Evolutionary conservation across 805 yeast genomes (phyloP).

Genomic region (Pichia californica): DNA sequence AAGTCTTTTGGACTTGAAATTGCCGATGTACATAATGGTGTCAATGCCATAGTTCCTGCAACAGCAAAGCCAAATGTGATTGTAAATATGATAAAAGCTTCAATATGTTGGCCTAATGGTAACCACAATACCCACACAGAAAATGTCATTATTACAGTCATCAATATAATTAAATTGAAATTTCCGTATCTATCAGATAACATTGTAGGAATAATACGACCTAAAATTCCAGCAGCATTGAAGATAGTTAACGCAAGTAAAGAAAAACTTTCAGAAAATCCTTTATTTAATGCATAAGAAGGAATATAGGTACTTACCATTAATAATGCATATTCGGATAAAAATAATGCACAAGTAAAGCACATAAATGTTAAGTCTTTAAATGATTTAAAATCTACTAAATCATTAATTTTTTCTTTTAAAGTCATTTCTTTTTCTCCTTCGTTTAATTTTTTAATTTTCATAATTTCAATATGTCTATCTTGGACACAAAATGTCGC

Average conservation of each 20-base stretch:
- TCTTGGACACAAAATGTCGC: constrained; percentile 31
- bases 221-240: constrained; percentile 39
- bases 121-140: constrained; percentile 51
- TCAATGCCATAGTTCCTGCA: constrained; percentile 56
- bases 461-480: constrained; percentile 20
- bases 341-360: constrained; percentile 36
- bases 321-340: constrained; percentile 48
- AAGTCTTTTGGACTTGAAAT: constrained; percentile 59
- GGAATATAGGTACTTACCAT: constrained; percentile 49
- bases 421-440: background rate
- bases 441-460: constrained; percentile 11
- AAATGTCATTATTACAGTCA: constrained; percentile 36
- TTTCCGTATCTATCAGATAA: constrained; percentile 40
- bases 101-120: constrained; percentile 47
- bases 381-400: constrained; percentile 35
- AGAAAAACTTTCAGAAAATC: constrained; percentile 36
- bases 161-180: constrained; percentile 35
- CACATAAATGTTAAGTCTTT: constrained; percentile 37
- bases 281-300: constrained; percentile 48
- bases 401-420: constrained; percentile 17
- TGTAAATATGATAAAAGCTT: constrained; percentile 45
- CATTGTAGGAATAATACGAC: constrained; percentile 40
- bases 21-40: constrained; percentile 65
- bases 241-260: constrained; percentile 38
- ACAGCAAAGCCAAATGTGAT: constrained; percentile 51